Base-by-base conservation (phyloP, 129 eudicot species). In the Helianthus tuberosus region DNA sequence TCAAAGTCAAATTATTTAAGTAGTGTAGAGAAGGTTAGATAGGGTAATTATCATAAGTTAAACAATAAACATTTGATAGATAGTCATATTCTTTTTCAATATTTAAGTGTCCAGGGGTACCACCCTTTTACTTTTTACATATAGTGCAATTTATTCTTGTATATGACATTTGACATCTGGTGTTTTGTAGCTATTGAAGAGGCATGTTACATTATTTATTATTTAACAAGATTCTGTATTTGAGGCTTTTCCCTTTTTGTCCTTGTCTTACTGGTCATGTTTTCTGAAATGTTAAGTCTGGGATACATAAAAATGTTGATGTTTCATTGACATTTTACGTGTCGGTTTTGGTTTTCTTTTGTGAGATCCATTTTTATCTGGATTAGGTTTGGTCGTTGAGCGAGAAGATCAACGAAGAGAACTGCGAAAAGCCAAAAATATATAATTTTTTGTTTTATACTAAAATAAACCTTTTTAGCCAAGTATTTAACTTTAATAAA, bases 61-160 rank as follows among this genome's bases (percentile, higher is more conserved):
- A 70, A 52, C 44, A 50, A 78, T 71, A 78, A 78, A 51, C 48
- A 71, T 10, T 47, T 46, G 52, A 59, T 77, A 77, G 81, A 46
- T 72, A 72, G 71, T 63, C 64, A 48, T 69, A 64, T 64, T 62
- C 27, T 75, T 66, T 52, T 66, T 60, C 41, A 16, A 14, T 61
- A 32, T 61, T 58, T 58, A 35, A 71, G 41, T 41, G 66, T 59
- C 29, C 50, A 43, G 67, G 46, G 69, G 20, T 59, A 68, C 47
- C 46, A 41, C 51, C 52, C 77, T 77, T 70, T 20, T 53, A 39
- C 6, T 25, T 63, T 63, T 70, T 71, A 72, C 72, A 71, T 53
- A 71, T 13, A 71, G 77, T 60, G 65, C 77, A 54, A 73, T 44
- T 79, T 72, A 73, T 79, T 79, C 62, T 79, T 79, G 82, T 72